Evolutionary conservation across 768 basidiomycete genomes (phyloP).

Genomic region (Cyclocybe aegerita): DNA sequence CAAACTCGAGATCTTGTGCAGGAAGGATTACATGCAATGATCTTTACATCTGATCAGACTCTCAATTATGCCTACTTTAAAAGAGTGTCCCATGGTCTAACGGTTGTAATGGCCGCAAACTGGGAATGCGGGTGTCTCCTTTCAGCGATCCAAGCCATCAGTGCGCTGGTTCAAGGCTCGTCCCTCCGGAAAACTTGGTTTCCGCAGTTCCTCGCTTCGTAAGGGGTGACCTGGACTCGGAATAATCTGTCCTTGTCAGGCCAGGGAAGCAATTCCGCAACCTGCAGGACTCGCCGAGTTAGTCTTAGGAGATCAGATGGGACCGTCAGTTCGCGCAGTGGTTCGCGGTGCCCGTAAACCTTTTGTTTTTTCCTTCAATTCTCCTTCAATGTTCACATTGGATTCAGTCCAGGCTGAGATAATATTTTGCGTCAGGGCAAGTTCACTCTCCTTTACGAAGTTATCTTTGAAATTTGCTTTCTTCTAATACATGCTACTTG

Average conservation of each 20-base stretch:
- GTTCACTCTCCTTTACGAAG: not conserved
- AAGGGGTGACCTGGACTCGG: constrained; percentile 67
- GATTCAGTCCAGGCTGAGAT: constrained; percentile 2
- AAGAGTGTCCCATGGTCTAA: constrained; percentile 50
- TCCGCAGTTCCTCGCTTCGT: constrained; percentile 64
- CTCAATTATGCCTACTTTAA: not conserved
- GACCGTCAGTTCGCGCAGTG: constrained; percentile 81
- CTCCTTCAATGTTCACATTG: constrained; percentile 3
- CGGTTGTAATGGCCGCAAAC: constrained; percentile 81
- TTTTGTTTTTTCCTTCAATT: constrained; percentile 39
- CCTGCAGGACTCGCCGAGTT: constrained; percentile 85
- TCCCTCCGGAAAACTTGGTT: constrained; percentile 96
- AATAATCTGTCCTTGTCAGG: constrained; percentile 83
- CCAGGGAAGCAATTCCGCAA: constrained; percentile 95
- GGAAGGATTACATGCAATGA: too few species aligned
- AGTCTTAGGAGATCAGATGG: constrained; percentile 89
- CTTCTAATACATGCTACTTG: not conserved
- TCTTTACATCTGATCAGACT: too few species aligned
- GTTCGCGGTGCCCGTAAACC: constrained; percentile 78
- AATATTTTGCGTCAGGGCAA: too few species aligned
- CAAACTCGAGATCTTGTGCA: too few species aligned
- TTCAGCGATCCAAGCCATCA: constrained; percentile 57
- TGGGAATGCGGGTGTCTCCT: constrained; percentile 76
- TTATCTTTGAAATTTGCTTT: not conserved
- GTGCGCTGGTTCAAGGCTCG: constrained; percentile 94